Evolutionary conservation across 306 rosid genomes (phyloP).

Genomic region (Sechiopsis laciniata): DNA sequence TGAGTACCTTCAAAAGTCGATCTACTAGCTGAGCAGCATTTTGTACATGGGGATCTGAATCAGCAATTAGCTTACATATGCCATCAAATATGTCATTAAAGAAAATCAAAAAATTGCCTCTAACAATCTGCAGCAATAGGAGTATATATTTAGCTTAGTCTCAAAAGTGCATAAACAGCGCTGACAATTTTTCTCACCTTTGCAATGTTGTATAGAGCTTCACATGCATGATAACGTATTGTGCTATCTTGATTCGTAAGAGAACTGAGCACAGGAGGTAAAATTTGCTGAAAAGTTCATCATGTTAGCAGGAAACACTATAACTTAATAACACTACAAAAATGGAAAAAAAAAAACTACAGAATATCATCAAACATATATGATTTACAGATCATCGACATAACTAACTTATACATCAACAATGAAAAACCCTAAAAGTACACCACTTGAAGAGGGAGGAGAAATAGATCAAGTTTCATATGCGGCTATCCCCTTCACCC

Average conservation of each 20-base stretch:
- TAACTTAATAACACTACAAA: neutral
- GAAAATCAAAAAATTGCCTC: conserved; percentile 91
- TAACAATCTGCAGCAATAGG: conserved; percentile 67
- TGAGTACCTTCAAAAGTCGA: conserved; percentile 84
- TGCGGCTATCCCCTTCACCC: neutral
- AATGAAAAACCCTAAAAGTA: neutral
- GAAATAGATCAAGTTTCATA: neutral
- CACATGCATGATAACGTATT: conserved; percentile 98
- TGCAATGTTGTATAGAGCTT: conserved; percentile 91
- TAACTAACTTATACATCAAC: neutral
- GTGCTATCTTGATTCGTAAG: conserved; percentile 94
- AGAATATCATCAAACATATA: neutral
- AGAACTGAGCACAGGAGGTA: conserved; percentile 78
- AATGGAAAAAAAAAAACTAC: neutral
- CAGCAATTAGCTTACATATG: conserved; percentile 93
- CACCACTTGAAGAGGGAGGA: neutral
- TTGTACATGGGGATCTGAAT: conserved; percentile 88
- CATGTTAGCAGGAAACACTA: conserved; percentile 19
- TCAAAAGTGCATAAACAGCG: conserved; percentile 21
- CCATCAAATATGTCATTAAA: conserved; percentile 95
- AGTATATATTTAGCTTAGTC: conserved; percentile 25
- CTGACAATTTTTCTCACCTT: conserved; percentile 55
- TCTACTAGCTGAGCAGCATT: conserved; percentile 97
- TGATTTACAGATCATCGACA: neutral
- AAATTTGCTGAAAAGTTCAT: conserved; percentile 62